Evolutionary conservation across 2,329 filamentous ascomycete species (phyloP).

Genomic region (Alternaria incomplexa): DNA sequence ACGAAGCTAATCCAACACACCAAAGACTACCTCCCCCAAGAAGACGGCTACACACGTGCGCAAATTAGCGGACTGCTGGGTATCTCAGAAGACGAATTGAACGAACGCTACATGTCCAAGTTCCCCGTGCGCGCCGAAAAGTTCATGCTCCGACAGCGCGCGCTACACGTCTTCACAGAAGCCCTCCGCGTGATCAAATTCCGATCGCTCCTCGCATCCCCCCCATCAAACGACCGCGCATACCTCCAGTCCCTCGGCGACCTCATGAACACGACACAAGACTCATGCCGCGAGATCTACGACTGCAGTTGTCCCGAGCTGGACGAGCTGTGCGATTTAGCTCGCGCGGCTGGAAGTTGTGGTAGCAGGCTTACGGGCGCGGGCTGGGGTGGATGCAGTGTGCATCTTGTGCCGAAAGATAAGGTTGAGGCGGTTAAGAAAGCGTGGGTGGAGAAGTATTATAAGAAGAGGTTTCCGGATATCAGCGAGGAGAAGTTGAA

Average conservation of each 20-base stretch:
- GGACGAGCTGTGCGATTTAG: constrained; percentile 85
- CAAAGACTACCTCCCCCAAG: constrained; percentile 73
- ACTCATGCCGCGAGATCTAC: constrained; percentile 83
- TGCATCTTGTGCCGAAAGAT: constrained; percentile 86
- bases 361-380: constrained; percentile 89
- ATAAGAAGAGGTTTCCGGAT: constrained; percentile 71
- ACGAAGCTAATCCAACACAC: constrained; percentile 73
- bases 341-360: constrained; percentile 77
- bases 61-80: constrained; percentile 78
- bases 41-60: constrained; percentile 85
- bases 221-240: constrained; percentile 60
- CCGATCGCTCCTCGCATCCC: constrained; percentile 70
- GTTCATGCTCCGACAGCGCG: constrained; percentile 87
- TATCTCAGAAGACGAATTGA: constrained; percentile 72
- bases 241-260: constrained; percentile 76
- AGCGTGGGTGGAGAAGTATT: constrained; percentile 83
- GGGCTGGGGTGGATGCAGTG: constrained; percentile 95
- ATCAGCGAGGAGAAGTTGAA: constrained; percentile 75
- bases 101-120: constrained; percentile 79
- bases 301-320: constrained; percentile 93
- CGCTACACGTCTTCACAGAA: constrained; percentile 89
- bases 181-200: constrained; percentile 86
- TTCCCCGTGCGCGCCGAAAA: constrained; percentile 87
- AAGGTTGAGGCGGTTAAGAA: constrained; percentile 79
- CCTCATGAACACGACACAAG: constrained; percentile 88